Conservation (phyloP, 768 basidiomycete genomes). For the Clitopilus passeckerianus region DNA sequence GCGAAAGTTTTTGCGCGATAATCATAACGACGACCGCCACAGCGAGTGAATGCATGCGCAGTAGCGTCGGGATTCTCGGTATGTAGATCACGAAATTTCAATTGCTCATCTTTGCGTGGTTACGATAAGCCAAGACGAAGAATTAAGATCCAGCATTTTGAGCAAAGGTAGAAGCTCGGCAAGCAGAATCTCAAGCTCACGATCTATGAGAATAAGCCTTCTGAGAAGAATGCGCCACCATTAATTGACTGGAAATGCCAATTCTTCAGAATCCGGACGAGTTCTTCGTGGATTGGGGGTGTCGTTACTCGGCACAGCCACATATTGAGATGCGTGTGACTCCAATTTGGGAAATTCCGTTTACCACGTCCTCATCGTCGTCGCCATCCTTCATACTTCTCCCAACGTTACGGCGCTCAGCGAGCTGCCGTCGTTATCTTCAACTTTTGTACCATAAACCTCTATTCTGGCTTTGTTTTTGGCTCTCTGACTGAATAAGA, state of each 20-base stretch:
- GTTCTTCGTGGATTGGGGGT: background rate
- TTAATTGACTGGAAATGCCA: background rate
- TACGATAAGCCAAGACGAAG: background rate
- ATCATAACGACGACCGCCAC: no score
- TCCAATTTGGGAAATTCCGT: background rate
- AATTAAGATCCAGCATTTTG: background rate
- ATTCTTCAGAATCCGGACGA: background rate
- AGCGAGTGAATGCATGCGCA: no score
- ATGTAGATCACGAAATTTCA: background rate
- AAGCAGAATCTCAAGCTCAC: no score
- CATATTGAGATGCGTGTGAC: background rate
- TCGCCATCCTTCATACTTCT: slow-evolving; percentile 12
- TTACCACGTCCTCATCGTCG: slow-evolving; percentile 2
- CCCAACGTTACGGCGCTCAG: slow-evolving; percentile 18
- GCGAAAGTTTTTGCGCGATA: background rate
- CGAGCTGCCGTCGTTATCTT: slow-evolving; percentile 15
- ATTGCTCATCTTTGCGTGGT: background rate
- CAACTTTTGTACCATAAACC: slow-evolving; percentile 10
- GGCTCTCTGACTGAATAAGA: background rate
- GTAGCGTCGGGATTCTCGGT: background rate
- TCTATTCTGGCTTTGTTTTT: slow-evolving; percentile 6
- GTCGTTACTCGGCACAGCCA: background rate
- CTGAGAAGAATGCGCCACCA: no score
- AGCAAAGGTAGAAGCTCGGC: no score
- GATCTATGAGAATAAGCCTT: no score